Evolutionary conservation across 306 rosid species (phyloP), one percentile per base, ranked within the genome.

Genomic region (Quercus gilva): DNA sequence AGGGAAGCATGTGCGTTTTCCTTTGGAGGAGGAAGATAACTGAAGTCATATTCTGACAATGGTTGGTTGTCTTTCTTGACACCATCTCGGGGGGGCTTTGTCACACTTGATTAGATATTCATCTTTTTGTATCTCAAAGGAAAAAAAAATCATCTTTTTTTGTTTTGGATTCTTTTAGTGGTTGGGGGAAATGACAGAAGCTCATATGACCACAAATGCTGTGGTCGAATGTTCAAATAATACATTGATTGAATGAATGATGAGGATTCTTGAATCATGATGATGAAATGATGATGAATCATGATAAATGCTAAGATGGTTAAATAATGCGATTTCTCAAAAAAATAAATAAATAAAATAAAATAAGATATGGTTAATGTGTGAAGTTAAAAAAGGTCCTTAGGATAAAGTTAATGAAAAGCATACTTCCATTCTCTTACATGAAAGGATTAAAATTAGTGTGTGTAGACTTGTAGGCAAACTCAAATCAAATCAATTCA

Each of bases 1-100:
- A 71, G 98, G 99, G 69, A 92, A 95, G 87, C 99, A 95, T 80
- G 74, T 93, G 68, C 90, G 99, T 8, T 95, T 95, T 81, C 43
- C 74, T 4, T 67, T 71, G 11, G 98, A 91, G 65, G 92, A 84
- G 12, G 84, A 72, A 15, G 71, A 31, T 1, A 67, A 72, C 35
- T 75, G 73, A 85, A 49, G 58, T 10, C 69, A 69, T 14, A 33
- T 82, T 82, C 56, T 56, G 11, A 7, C 23, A 64, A 1, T 65
- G 74, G 8, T n/a, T 67, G 45, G 69, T 72, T 84, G 85, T 77
- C 85, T 79, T 57, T 77, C 77, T 79, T 75, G 90, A 84, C 87
- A 80, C 84, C 88, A 67, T 15, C 71, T 63, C 9, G 49, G 55
- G 65, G 6, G 6, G 7, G 6, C 19, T 28, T 21, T 28, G 26